Base-by-base conservation (phyloP, 805 yeast species). In the Candida ascalaphidarum region DNA sequence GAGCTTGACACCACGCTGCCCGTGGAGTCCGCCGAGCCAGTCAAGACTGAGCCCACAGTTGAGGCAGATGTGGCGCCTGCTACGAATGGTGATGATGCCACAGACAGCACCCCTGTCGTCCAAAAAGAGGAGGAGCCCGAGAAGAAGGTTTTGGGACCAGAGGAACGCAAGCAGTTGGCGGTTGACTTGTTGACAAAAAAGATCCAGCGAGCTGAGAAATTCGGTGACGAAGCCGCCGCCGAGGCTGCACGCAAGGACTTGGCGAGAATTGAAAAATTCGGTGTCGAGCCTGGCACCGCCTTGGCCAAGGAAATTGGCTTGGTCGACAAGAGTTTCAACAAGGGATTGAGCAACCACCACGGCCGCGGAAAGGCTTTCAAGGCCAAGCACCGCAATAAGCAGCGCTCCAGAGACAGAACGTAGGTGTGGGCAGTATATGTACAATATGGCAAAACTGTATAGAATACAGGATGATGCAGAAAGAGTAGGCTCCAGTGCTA, bases 251-350 rank as follows among this genome's bases (percentile, higher is more conserved):
- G 73, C 45, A 74, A 71, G 36, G 77, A 73, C 35, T 59, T 85
- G 42, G 65, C 65, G 21, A 73, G 95, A 48, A 74, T 86, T 37
- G 78, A 79, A 50, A 85, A 83, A 60, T 88, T 85, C 48, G 97
- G 96, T 17, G 72, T 84, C 27, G 80, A 77, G 36, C 50, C 65
- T 20, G 76, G 76, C 32, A 74, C 81, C 22, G 69, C 77, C 7
- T 54, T 81, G 39, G 86, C 85, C 21, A 61, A 58, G 37, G 86
- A 80, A 44, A 61, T 81, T 26, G 86, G 86, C 0, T 46, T 73
- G 23, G 72, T 63, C 27, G 60, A 58, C 40, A 47, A 41, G 14
- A 44, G 46, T 13, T 56, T 61, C 32, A 49, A 50, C 25, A 35
- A 41, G 22, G 49, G 44, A 26, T 35, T 40, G 36, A 18, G 21